Evolutionary conservation across 441 rosid species (phyloP).

Genomic region (Geranium incanum): DNA sequence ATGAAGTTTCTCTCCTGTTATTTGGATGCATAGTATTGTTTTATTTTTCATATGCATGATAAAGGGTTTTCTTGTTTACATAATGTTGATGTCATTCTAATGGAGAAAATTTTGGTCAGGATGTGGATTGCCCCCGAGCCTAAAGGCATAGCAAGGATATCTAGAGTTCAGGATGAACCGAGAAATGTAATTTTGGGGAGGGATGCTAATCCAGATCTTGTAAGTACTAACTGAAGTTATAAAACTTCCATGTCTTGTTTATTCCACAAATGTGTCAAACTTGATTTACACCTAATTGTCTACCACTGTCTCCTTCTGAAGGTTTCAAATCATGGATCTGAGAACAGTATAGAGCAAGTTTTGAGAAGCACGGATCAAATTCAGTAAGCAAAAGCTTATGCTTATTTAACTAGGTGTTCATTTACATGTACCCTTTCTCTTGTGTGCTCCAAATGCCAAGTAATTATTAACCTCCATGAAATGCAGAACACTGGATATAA

Average conservation of each 20-base stretch:
- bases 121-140: slow-evolving; percentile 3
- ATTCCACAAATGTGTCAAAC: background rate
- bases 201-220: background rate
- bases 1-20: background rate
- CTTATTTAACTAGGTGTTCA: slow-evolving; percentile 19
- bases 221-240: background rate
- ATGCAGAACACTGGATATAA: slow-evolving; percentile 44
- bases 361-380: slow-evolving; percentile 32
- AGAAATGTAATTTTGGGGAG: background rate
- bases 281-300: slow-evolving; percentile 12
- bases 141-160: slow-evolving; percentile 1
- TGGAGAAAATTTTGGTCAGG: slow-evolving; percentile 30
- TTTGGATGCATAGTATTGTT: background rate
- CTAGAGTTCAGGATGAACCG: background rate
- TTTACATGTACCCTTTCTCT: slow-evolving; percentile 16
- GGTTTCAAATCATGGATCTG: slow-evolving; percentile 20
- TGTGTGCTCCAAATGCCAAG: slow-evolving; percentile 9
- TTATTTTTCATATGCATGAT: background rate
- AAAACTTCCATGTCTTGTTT: background rate
- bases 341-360: slow-evolving; percentile 24
- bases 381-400: slow-evolving; percentile 37
- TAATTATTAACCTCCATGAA: slow-evolving; percentile 10
- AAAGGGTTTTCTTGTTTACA: background rate
- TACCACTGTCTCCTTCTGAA: slow-evolving; percentile 16
- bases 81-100: slow-evolving; percentile 8